These are phyloP conservation scores for Papiliotrema terrestris DNA, from an alignment of 1,284 basidiomycete genomes.

Conservation along the genomic window DNA sequence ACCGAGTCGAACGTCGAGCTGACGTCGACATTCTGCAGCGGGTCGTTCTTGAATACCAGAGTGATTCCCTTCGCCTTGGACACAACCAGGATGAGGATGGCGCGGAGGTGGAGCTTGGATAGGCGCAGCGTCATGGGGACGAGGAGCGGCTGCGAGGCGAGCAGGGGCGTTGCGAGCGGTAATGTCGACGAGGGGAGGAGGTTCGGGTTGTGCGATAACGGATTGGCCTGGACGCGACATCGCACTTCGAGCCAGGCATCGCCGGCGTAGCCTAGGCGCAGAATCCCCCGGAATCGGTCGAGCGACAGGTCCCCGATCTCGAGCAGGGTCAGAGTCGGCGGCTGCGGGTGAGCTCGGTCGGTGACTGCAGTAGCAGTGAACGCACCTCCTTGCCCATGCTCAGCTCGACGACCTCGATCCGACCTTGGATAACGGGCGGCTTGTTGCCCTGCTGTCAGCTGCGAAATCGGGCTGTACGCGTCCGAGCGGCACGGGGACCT, in stretches of 20 bases:
- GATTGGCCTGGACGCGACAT: conserved; percentile 79
- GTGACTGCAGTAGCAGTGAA: conserved; percentile 9
- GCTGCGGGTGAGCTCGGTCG: conserved; percentile 53
- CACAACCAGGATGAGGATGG: conserved; percentile 96
- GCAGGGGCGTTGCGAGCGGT: conserved; percentile 72
- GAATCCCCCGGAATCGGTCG: conserved; percentile 96
- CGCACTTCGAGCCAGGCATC: conserved; percentile 94
- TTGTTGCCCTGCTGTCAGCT: conserved; percentile 64
- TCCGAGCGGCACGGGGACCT: neutral
- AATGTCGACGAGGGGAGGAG: conserved; percentile 71
- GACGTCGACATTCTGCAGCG: conserved; percentile 95
- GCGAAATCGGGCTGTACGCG: neutral
- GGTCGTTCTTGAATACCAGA: conserved; percentile 99
- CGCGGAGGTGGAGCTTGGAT: conserved; percentile 86
- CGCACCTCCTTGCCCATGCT: conserved; percentile 95
- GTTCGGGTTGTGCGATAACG: conserved; percentile 67
- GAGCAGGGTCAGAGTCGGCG: conserved; percentile 93
- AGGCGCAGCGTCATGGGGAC: conserved; percentile 99
- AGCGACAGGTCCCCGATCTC: conserved; percentile 95
- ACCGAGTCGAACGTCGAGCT: conserved; percentile 97
- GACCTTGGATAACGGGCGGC: conserved; percentile 94
- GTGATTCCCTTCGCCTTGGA: conserved; percentile 97
- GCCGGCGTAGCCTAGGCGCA: conserved; percentile 90
- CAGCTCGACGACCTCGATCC: conserved; percentile 94
- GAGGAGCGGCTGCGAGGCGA: conserved; percentile 85